Conservation (phyloP, 176 grass and related monocot species). For the Oryza australiensis region DNA sequence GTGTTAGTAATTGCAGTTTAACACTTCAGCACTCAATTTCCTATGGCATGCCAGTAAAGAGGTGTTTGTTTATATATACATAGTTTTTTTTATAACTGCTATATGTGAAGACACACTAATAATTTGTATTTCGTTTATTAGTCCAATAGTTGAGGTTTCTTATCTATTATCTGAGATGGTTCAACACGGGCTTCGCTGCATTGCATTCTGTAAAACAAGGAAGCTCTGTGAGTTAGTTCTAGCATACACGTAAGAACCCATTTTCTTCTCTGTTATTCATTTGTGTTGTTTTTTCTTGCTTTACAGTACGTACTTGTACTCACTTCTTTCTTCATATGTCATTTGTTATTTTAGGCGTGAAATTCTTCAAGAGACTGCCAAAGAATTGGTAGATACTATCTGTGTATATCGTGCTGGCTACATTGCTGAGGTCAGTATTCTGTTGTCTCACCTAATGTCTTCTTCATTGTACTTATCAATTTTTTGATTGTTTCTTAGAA, state of each 20-base stretch:
- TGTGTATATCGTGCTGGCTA: conserved; percentile 96
- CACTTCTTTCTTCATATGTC: conserved; percentile 20
- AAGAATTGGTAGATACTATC: conserved; percentile 69
- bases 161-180: conserved; percentile 94
- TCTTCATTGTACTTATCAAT: background rate
- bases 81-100: conserved; percentile 2
- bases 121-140: conserved; percentile 35
- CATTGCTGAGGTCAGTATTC: conserved; percentile 70
- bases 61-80: conserved; percentile 8
- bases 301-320: background rate
- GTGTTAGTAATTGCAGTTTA: background rate
- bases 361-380: conserved; percentile 68
- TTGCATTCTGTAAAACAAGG: conserved; percentile 95
- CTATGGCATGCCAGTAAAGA: conserved; percentile 3
- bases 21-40: background rate
- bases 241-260: conserved; percentile 73
- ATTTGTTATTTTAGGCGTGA: conserved; percentile 67
- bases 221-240: conserved; percentile 89
- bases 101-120: conserved; percentile 17
- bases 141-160: conserved; percentile 85
- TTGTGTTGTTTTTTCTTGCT: background rate
- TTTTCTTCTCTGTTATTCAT: conserved; percentile 26
- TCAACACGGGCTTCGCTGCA: conserved; percentile 94
- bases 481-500: background rate
- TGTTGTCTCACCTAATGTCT: conserved; percentile 3